Base-by-base conservation (phyloP, 331 rosid species). In the Saraca asoca region DNA sequence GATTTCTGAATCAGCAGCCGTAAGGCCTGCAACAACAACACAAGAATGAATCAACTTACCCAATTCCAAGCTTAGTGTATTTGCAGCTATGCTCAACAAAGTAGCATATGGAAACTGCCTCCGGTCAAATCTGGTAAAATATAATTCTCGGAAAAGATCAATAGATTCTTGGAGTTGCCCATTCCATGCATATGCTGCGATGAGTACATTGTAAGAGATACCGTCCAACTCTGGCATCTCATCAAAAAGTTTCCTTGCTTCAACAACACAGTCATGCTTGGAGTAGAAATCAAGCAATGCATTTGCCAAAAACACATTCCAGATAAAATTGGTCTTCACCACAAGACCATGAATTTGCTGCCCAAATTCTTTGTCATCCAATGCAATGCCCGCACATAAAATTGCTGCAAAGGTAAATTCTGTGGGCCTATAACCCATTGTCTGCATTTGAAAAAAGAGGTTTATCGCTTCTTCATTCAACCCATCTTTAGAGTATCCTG, bases 231-330 rank as follows among this genome's bases (percentile, higher is more conserved):
- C 84, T 1, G 89, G 93, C 96, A 89, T 89, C 82, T 87, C 91
- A 41, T 74, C 15, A 48, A 89, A 89, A 46, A 87, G 88, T 43
- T 54, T 82, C 70, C 79, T 66, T 7, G 82, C 89, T 54, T 82
- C 91, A 37, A 43, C 70, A 57, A 84, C 60, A 24, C 49, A 57
- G 55, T 82, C 87, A 51, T 85, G 91, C 79, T 92, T 92, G 1
- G 93, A 83, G 70, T 92, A 92, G 83, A 82, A 92, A 70, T 92
- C 93, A 5, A 92, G 96, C 80, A 92, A 87, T 52, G 91, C 91
- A 84, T 89, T 89, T 53, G 93, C 95, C 76, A 89, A 89, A 75
- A 92, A 91, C 66, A 92, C 95, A 58, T 89, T 79, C 86, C 88
- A 79, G 12, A 74, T 83, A 55, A 83, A 87, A 57, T 81, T 80